Evolutionary conservation across 2,329 filamentous ascomycete species (phyloP), one percentile per base, ranked within the genome.

Genomic region (Aspergillus neotritici): DNA sequence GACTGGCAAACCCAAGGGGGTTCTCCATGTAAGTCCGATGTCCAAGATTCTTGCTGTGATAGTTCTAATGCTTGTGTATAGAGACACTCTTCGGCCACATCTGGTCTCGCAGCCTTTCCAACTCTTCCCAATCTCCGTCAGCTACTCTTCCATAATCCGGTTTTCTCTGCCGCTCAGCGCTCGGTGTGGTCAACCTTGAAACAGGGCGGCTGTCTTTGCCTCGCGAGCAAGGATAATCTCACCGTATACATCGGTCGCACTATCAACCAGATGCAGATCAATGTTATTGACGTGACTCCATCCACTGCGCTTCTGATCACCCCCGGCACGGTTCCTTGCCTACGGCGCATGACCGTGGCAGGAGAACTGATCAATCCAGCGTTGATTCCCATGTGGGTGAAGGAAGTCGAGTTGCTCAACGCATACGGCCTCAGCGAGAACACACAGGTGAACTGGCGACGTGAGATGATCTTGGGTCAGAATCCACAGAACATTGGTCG

Each of bases 351-450:
- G 30, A 46, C 37, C n/a, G 32, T 50, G 11, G 45, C 40, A 7
- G 50, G 50, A 12, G 50, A 52, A 30, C 33, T 30, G 11, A 31
- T 47, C 11, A 31, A 37, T 12, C 43, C 31, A 8, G 40, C 34
- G n/a, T n/a, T 48, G 28, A 41, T 48, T 17, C 29, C 35, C 15
- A 34, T 17, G 7, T 52, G 44, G 47, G 43, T 43, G 10, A 17
- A 42, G 13, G 30, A 37, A 11, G 44, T 47, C n/a, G 37, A 49
- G 17, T 40, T 53, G 3, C 41, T 37, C 8, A 49, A 49, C 37
- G 44, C 43, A 4, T 54, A 47, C 28, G 52, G 52, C 21, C 46
- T 52, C 14, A 53, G 50, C 30, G 52, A 54, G 41, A 49, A 46
- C 21, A 40, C 52, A 16, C 48, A 50, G 12, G 13, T 52, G 28